Conservation (phyloP, 306 rosid genomes). For the Castanopsis chinensis region DNA sequence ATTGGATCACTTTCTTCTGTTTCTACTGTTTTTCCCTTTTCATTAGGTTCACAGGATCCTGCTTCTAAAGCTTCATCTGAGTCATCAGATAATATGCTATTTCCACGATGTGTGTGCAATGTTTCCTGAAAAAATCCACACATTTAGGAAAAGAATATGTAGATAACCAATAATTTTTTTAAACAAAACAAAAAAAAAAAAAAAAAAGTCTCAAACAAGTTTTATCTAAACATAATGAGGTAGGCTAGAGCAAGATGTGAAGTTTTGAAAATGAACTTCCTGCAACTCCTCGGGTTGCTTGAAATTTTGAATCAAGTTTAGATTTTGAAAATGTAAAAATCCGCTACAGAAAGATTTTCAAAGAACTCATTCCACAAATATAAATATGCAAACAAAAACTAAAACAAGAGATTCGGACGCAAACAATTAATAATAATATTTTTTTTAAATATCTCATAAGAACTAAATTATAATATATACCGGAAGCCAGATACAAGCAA, state of each 20-base stretch:
- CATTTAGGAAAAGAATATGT: constrained; percentile 1
- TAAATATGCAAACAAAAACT: too few relatives aligned
- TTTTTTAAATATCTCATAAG: not conserved
- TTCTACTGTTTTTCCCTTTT: constrained; percentile 16
- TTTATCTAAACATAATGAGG: not conserved
- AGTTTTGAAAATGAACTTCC: not conserved
- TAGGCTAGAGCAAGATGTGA: not conserved
- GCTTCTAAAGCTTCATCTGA: constrained; percentile 45
- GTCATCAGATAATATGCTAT: constrained; percentile 21
- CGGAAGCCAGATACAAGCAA: constrained; percentile 48
- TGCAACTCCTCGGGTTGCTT: not conserved
- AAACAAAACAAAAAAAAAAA: too few relatives aligned
- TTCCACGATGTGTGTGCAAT: constrained; percentile 52
- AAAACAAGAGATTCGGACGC: not conserved
- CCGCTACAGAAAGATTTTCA: not conserved
- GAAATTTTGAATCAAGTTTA: not conserved
- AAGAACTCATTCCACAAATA: too few relatives aligned
- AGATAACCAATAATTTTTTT: not conserved
- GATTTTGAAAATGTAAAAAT: not conserved
- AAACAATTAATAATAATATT: not conserved
- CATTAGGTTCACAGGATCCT: constrained; percentile 24
- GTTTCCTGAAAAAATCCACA: constrained; percentile 61
- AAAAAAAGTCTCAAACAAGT: not conserved
- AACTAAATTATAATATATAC: constrained; percentile 25
- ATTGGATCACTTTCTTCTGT: constrained; percentile 1